Percentiles rank a stretch among this genome's conserved stretches.
These are phyloP conservation scores for Mycena haematopus DNA, from an alignment of 768 basidiomycete species.

Conservation along the genomic window DNA sequence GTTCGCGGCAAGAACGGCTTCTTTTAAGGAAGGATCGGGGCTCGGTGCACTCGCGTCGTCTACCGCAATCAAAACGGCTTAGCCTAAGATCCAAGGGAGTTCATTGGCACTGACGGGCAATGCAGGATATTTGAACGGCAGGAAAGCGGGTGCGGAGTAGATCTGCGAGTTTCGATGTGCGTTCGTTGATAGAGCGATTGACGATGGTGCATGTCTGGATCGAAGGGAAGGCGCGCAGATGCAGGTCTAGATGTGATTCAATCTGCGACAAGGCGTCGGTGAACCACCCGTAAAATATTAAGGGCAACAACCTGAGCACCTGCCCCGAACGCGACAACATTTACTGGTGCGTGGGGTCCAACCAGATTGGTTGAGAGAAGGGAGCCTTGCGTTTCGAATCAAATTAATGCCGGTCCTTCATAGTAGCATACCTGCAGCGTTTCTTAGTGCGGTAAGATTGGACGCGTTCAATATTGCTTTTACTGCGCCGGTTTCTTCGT, in stretches of 20 bases:
- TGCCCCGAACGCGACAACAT: constrained; percentile 72
- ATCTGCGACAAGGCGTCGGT: constrained; percentile 51
- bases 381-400: constrained; percentile 56
- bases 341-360: constrained; percentile 44
- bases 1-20: constrained; percentile 49
- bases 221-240: constrained; percentile 61
- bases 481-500: constrained; percentile 71
- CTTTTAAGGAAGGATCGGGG: constrained; percentile 31
- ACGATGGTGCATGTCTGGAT: constrained; percentile 63
- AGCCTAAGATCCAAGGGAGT: constrained; percentile 20
- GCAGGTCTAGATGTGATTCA: constrained; percentile 65
- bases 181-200: constrained; percentile 62
- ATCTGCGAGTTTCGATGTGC: constrained; percentile 48
- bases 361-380: constrained; percentile 68
- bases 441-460: constrained; percentile 78
- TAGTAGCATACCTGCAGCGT: constrained; percentile 67
- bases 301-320: constrained; percentile 64
- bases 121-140: constrained; percentile 22
- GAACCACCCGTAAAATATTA: background rate
- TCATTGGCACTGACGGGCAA: constrained; percentile 35
- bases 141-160: constrained; percentile 35
- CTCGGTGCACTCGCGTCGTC: constrained; percentile 16
- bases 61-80: constrained; percentile 12
- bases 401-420: constrained; percentile 18
- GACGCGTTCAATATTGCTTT: constrained; percentile 82